phyloP scores from a whole-genome alignment of 305 asterid genomes.

The Fraxinus baroniana region DNA sequence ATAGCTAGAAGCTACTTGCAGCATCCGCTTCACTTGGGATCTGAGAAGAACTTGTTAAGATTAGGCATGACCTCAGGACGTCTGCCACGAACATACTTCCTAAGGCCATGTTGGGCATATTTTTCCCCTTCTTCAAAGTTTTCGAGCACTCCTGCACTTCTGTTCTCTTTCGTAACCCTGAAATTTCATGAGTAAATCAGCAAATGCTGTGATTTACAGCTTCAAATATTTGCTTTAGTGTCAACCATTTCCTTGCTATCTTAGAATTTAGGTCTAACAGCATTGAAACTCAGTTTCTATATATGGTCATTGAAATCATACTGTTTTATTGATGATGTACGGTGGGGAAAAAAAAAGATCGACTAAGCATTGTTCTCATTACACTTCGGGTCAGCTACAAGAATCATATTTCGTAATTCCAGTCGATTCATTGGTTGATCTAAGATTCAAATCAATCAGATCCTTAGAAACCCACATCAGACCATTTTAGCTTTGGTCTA shows the following conservation, averaged over 20 bases:
- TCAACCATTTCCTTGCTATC: background rate
- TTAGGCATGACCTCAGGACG: constrained; percentile 41
- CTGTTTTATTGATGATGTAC: background rate
- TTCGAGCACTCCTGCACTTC: constrained; percentile 45
- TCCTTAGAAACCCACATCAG: background rate
- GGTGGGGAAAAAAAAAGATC: background rate
- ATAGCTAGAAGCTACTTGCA: background rate
- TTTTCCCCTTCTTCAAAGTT: constrained; percentile 43
- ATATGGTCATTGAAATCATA: background rate
- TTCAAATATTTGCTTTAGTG: background rate
- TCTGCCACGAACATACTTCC: constrained; percentile 42
- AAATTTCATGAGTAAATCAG: background rate
- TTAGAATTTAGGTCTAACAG: background rate
- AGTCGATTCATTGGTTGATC: background rate
- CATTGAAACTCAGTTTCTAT: background rate
- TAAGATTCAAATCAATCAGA: background rate
- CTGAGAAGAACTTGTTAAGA: constrained; percentile 36
- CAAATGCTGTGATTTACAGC: too few species aligned
- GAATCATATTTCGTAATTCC: background rate
- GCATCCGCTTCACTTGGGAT: constrained; percentile 29
- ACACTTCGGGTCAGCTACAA: background rate
- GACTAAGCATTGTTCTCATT: background rate
- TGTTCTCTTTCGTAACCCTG: constrained; percentile 40
- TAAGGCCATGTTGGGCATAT: constrained; percentile 32
- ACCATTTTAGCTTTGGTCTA: background rate